Evolutionary conservation across 2,329 filamentous ascomycete species (phyloP), one percentile per base, ranked within the genome.

Genomic region (Fusarium falciforme): DNA sequence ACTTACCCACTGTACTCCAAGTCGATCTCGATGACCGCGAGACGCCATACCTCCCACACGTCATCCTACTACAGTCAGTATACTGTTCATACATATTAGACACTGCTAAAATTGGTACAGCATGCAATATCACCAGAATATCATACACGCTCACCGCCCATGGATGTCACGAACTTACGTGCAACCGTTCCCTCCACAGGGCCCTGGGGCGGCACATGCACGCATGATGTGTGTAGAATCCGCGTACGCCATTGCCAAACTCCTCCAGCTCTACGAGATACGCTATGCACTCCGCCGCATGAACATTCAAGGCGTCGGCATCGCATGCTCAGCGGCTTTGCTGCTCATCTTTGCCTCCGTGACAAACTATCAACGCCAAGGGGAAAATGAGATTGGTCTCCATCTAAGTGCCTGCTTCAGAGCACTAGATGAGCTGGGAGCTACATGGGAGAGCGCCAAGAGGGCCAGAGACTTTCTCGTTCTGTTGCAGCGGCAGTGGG

Each of bases 61-160:
- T 77, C n/a, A 60, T 79, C 25, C 36, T 77, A 11, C 52, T 79
- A 12, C 77, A 79, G 77, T 77, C 20, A 27, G 73, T 38, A 29
- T n/a, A 57, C 29, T 33, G 5, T 11, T 3, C 27, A 9, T 25
- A 11, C 12, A 33, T 14, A 20, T 4, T 2, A 6, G 8, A 25
- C 5, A 3, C 11, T 17, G 9, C 47, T 59, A 3, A 62, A 17
- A 22, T 6, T 38, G 2, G 7, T 6, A 3, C 22, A 79, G 78
- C 49, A 79, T 79, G 78, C 77, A 79, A 68, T 79, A 78, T 31
- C 71, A 78, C 55, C 76, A 78, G 47, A 78, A 72, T 35, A 71
- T 75, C 12, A 79, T 79, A 29, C 72, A 78, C 40, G 61, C 73
- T 9, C 77, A 79, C 57, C 61, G 76, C 8, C 78, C 78, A 1